Conservation (phyloP, 176 grass and related monocot species). For the Zea mays region Zm-B73-REFERENCE-NAM-5.0 NC_050104.1:17667001-17667500, state of each 20-base stretch:
- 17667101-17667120: neutral
- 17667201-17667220: neutral
- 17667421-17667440: constrained; percentile 25
- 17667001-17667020: constrained; percentile 19
- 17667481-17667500: neutral
- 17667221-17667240: constrained; percentile 39
- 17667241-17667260: constrained; percentile 99
- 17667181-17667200: neutral
- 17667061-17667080: constrained; percentile 13
- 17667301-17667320: constrained; percentile 90
- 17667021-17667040: constrained; percentile 17
- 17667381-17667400: constrained; percentile 94
- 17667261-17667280: constrained; percentile 96
- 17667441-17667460: neutral
- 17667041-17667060: constrained; percentile 17
- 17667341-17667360: constrained; percentile 99
- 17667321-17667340: constrained; percentile 98
- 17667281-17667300: constrained; percentile 97
- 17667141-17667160: constrained; percentile 1
- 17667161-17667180: neutral
- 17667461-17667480: constrained; percentile 13
- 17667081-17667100: constrained; percentile 13
- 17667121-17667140: constrained; percentile 9
- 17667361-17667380: constrained; percentile 96
- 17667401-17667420: constrained; percentile 36